These are phyloP conservation scores for Nemania abortiva DNA, from an alignment of 2,329 filamentous ascomycete species.

Conservation along the genomic window DNA sequence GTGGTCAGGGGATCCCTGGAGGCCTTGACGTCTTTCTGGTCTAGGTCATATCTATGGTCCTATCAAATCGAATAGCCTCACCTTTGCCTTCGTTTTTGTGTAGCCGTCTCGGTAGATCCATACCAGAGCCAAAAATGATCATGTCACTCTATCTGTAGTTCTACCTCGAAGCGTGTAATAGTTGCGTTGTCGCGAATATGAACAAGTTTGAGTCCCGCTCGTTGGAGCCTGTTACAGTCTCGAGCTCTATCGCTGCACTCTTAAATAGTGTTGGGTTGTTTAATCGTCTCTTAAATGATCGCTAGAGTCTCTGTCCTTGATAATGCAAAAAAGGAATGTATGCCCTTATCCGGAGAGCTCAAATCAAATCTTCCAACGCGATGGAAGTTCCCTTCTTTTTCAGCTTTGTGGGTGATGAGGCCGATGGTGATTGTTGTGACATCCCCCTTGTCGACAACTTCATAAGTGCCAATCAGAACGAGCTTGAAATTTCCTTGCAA, in stretches of 20 bases:
- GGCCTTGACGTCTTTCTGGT: too few species aligned
- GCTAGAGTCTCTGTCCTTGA: constrained; percentile 3
- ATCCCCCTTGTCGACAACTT: not conserved
- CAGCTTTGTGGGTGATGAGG: constrained; percentile 9
- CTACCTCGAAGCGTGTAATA: too few species aligned
- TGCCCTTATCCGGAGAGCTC: not conserved
- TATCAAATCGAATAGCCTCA: too few species aligned
- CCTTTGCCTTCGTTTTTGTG: too few species aligned
- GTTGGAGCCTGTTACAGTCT: too few species aligned
- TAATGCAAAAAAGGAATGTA: constrained; percentile 2
- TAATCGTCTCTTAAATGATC: not conserved
- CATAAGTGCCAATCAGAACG: constrained; percentile 13
- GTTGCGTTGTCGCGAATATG: too few species aligned
- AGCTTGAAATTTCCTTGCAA: constrained; percentile 6
- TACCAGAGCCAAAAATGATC: too few species aligned
- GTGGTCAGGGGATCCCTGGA: too few species aligned
- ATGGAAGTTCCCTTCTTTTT: not conserved
- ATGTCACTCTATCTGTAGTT: too few species aligned
- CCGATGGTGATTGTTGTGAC: not conserved
- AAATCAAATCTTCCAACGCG: constrained; percentile 18
- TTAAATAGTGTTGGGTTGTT: not conserved
- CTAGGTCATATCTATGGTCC: too few species aligned
- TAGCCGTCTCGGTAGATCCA: too few species aligned
- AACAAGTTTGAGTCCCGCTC: too few species aligned
- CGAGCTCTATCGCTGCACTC: not conserved